Conservation (phyloP, 768 basidiomycete genomes). For the Lanmaoa pseudosensibilis region DNA sequence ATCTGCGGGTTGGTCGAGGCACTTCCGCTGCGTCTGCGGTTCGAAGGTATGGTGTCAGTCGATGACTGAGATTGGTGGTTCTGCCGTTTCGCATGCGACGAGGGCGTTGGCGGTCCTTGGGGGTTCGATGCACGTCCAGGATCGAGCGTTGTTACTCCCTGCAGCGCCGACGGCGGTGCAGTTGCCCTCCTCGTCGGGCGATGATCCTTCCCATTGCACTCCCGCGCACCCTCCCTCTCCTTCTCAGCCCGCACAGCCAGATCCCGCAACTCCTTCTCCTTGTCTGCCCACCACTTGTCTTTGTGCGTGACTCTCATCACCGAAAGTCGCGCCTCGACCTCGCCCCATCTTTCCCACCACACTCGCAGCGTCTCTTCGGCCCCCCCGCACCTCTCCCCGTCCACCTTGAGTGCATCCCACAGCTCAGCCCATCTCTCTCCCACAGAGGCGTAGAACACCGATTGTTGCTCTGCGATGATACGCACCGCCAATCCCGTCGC, state of each 20-base stretch:
- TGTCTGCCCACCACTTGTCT: constrained; percentile 37
- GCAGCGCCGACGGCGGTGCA: constrained; percentile 13
- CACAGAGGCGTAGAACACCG: constrained; percentile 57
- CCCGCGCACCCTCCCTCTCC: constrained; percentile 14
- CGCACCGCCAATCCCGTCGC: constrained; percentile 55
- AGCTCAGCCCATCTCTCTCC: constrained; percentile 71
- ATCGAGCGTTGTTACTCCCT: constrained; percentile 18
- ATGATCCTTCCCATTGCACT: constrained; percentile 18
- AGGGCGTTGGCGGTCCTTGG: constrained; percentile 23
- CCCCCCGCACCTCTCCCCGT: constrained; percentile 67
- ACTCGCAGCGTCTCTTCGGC: constrained; percentile 68
- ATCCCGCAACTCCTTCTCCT: constrained; percentile 28
- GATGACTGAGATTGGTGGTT: constrained; percentile 33
- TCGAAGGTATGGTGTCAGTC: constrained; percentile 21
- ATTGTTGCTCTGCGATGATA: constrained; percentile 57
- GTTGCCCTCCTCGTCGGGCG: constrained; percentile 17
- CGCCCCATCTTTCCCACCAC: constrained; percentile 68
- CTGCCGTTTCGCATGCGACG: constrained; percentile 22
- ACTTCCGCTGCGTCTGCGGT: constrained; percentile 32
- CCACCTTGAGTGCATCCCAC: constrained; percentile 80
- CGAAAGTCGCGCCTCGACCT: constrained; percentile 54
- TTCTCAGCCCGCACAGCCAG: constrained; percentile 12
- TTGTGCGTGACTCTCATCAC: constrained; percentile 38
- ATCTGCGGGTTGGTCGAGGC: constrained; percentile 19
- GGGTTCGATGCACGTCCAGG: constrained; percentile 25